Evolutionary conservation across 805 yeast genomes (phyloP), one percentile per base, ranked within the genome.

Genomic region (Kazachstania bromeliacearum): DNA sequence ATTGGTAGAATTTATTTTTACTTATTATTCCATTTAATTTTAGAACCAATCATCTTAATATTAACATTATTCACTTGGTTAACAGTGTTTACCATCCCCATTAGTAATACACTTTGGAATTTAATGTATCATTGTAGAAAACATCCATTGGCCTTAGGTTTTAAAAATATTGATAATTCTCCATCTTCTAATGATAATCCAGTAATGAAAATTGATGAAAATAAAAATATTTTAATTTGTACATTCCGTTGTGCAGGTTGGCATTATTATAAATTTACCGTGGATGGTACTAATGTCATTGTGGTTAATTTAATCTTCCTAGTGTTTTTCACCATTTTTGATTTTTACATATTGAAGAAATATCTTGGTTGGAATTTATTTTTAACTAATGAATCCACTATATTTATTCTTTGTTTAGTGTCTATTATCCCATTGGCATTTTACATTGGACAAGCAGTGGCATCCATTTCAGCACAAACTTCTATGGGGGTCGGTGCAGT

Each of bases 401-500:
- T 85, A 30, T 92, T 92, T 51, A 66, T 75, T 31, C 62, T 85
- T 13, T 82, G 96, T 56, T 62, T 92, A 39, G 67, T 82, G 33
- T 83, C 96, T 1, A 85, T 92, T 40, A 73, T 92, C 25, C 98
- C 98, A 5, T 66, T 92, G 46, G 97, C 98, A 0, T 89, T 92
- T 55, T 92, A 87, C 61, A 88, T 92, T 48, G 98, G 98, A 3
- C 97, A 89, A 60, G 97, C 97, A 5, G 98, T 92, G n/a, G 98
- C 98, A 0, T 88, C 97, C 2, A 92, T 92, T 40, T 83, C 95
- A 5, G 97, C 98, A 0, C 98, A 92, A 63, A 85, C 96, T 0
- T 88, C 96, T 0, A 92, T 92, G 98, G 96, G 97, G 20, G 77
- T 92, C 41, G 97, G 97, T 65, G 98, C 98, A 1, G 96, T 88